Conservation (phyloP, 768 basidiomycete species). For the Sistotremastrum suecicum region DNA sequence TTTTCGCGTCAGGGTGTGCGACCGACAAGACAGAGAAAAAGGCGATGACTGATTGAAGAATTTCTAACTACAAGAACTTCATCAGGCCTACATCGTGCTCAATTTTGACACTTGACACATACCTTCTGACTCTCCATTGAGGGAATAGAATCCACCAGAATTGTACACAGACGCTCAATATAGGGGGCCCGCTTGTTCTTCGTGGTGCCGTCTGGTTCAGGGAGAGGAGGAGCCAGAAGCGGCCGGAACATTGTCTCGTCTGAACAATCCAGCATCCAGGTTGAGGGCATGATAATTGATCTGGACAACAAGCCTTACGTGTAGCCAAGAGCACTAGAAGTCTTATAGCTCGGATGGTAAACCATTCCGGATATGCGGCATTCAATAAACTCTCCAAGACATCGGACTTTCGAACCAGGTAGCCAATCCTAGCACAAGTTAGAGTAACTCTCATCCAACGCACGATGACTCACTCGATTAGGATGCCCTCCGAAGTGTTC, state of each 20-base stretch:
- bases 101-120: background rate
- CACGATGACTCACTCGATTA: background rate
- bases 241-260: conserved; percentile 28
- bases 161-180: conserved; percentile 35
- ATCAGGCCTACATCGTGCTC: conserved; percentile 13
- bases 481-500: conserved; percentile 27
- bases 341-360: conserved; percentile 34
- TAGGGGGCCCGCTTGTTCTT: conserved; percentile 20
- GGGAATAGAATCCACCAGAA: conserved; percentile 28
- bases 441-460: background rate
- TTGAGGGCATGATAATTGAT: conserved; percentile 1
- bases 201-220: conserved; percentile 7
- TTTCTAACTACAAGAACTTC: conserved; percentile 8
- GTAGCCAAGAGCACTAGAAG: conserved; percentile 40
- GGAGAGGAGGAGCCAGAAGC: conserved; percentile 26
- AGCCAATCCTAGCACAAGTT: conserved; percentile 21
- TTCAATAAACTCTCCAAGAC: conserved; percentile 36
- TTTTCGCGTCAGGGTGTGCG: conserved; percentile 24
- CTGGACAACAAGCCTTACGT: conserved; percentile 24
- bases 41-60: conserved; percentile 19
- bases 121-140: background rate
- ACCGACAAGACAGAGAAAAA: conserved; percentile 27
- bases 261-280: conserved; percentile 10
- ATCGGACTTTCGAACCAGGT: conserved; percentile 24
- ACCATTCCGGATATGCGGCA: conserved; percentile 33